phyloP scores from a whole-genome alignment of 352 stramenopile species.

The Globisporangium cylindrosporum region DNA sequence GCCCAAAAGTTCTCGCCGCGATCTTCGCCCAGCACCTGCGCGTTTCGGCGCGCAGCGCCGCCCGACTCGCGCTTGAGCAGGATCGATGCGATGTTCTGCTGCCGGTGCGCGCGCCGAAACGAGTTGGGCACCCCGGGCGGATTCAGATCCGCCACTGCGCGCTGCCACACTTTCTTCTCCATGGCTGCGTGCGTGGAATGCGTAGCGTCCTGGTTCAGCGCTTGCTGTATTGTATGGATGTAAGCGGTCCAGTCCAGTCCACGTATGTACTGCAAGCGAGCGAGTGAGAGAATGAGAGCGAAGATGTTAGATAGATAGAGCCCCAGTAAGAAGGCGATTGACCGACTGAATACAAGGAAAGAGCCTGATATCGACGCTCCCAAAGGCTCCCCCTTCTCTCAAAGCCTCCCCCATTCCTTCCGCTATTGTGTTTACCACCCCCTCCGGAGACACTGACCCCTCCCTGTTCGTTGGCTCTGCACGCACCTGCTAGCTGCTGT shows the following conservation, averaged over 20 bases:
- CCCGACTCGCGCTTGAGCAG: slow-evolving; percentile 61
- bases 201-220: neutral
- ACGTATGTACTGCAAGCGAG: neutral
- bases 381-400: neutral
- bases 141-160: slow-evolving; percentile 64
- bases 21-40: slow-evolving; percentile 44
- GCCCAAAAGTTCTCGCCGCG: slow-evolving; percentile 73
- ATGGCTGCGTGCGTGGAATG: slow-evolving; percentile 11
- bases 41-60: slow-evolving; percentile 36
- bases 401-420: neutral
- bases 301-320: neutral
- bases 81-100: slow-evolving; percentile 69
- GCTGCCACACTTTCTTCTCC: slow-evolving; percentile 72
- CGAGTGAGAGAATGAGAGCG: neutral
- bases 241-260: neutral
- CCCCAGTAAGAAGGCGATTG: neutral
- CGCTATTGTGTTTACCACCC: neutral
- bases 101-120: slow-evolving; percentile 56
- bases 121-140: slow-evolving; percentile 73
- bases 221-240: neutral
- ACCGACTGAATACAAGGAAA: neutral
- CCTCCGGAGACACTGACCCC: neutral
- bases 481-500: neutral
- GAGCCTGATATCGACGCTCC: neutral
- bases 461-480: neutral